These are phyloP conservation scores for Clarireedia hainanense DNA, from an alignment of 2,329 filamentous ascomycete genomes.

Conservation along the genomic window DNA sequence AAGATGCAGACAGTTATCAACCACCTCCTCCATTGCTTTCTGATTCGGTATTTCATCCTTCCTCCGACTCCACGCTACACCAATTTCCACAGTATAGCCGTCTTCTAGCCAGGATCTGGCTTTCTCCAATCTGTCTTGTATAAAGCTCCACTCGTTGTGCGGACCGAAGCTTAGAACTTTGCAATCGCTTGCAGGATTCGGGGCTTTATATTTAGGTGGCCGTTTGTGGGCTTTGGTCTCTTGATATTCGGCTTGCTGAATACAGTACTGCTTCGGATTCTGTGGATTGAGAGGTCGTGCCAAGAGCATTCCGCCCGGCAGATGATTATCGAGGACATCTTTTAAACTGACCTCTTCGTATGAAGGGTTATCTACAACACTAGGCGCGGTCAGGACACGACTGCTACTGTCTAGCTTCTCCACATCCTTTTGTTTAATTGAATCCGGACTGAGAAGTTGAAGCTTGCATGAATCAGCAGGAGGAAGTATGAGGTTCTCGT, in stretches of 20 bases:
- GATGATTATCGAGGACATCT: neutral
- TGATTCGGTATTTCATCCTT: neutral
- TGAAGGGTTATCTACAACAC: neutral
- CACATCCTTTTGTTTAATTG: neutral
- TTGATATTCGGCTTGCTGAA: neutral
- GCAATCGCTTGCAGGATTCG: neutral
- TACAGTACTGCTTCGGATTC: neutral
- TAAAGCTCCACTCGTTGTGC: neutral
- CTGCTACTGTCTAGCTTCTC: no score
- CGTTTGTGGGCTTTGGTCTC: neutral
- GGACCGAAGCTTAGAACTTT: neutral
- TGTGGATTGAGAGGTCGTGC: neutral
- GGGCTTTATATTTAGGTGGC: no score
- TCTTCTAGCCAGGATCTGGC: neutral
- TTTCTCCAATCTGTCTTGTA: neutral
- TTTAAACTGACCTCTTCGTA: neutral
- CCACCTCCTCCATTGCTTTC: neutral
- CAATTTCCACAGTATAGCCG: neutral
- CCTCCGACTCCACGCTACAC: neutral
- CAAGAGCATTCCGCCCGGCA: neutral
- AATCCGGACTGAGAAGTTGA: neutral
- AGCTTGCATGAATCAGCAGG: neutral
- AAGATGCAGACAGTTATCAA: neutral
- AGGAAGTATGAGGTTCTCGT: neutral
- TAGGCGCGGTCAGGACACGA: neutral